Conservation (phyloP, 305 asterid genomes). For the Plantago coronopus region DNA sequence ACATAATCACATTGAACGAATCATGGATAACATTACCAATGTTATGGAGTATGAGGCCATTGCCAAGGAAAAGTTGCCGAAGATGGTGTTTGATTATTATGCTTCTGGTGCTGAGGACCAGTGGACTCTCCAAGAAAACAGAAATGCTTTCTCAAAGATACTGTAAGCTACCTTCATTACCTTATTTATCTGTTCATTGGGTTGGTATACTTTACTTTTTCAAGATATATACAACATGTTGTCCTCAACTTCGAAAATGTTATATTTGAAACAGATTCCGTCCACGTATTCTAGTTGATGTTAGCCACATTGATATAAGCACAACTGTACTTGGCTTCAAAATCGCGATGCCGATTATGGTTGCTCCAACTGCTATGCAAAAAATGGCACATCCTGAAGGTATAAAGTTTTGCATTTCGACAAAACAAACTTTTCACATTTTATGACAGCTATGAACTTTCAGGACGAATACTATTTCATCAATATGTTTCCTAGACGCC, state of each 20-base stretch:
- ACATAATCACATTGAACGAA: conserved; percentile 18
- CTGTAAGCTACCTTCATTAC: conserved; percentile 37
- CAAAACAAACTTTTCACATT: too few species aligned
- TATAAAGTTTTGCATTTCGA: conserved; percentile 11
- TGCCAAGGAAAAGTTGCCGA: conserved; percentile 71
- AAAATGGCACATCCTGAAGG: conserved; percentile 95
- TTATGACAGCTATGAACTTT: too few species aligned
- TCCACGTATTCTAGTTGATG: conserved; percentile 76
- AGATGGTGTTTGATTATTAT: conserved; percentile 79
- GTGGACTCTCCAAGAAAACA: conserved; percentile 84
- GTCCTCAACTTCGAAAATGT: conserved; percentile 6
- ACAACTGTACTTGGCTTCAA: conserved; percentile 58
- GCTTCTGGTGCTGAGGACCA: conserved; percentile 91
- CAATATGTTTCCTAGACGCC: too few species aligned
- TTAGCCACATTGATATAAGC: conserved; percentile 56
- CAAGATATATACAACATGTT: background rate
- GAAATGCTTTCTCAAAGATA: conserved; percentile 69
- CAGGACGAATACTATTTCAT: too few species aligned
- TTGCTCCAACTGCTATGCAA: conserved; percentile 92
- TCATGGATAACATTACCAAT: conserved; percentile 64
- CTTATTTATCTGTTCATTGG: background rate
- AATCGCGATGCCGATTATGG: conserved; percentile 84
- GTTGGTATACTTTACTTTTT: background rate
- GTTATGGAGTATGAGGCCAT: conserved; percentile 74
- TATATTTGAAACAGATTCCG: conserved; percentile 49